Percentiles rank a stretch among this genome's conserved stretches.
phyloP scores from a whole-genome alignment of 352 stramenopile genomes.

The Pilasporangium apinafurcum region DNA sequence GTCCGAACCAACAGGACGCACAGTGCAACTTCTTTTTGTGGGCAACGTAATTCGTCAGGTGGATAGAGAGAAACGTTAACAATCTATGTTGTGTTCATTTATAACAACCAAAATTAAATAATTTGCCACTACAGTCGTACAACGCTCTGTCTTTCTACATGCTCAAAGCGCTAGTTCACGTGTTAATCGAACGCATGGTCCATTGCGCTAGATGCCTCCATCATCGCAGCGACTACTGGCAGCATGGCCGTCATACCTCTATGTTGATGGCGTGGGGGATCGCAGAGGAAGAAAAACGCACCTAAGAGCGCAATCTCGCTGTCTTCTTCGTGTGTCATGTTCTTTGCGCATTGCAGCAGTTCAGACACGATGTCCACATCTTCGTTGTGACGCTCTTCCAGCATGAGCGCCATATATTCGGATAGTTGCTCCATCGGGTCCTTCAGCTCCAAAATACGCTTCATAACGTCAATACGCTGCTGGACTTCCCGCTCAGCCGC shows the following conservation, averaged over 20 bases:
- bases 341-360: conserved; percentile 41
- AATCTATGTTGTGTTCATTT: not conserved
- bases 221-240: conserved; percentile 57
- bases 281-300: conserved; percentile 56
- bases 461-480: conserved; percentile 42
- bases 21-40: conserved; percentile 93
- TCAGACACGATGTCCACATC: conserved; percentile 34
- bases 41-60: conserved; percentile 29
- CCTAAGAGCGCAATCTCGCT: conserved; percentile 49
- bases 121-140: not conserved
- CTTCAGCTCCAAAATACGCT: conserved; percentile 40
- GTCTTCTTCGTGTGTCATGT: conserved; percentile 34
- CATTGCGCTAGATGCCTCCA: conserved; percentile 26
- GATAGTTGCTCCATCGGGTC: conserved; percentile 54
- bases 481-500: conserved; percentile 22
- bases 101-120: conserved; percentile 3
- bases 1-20: conserved; percentile 66
- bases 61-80: conserved; percentile 7
- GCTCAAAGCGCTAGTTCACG: not conserved
- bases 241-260: conserved; percentile 30
- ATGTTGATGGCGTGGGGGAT: conserved; percentile 11
- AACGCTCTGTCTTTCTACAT: not conserved
- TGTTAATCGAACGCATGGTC: conserved; percentile 10
- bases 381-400: conserved; percentile 21
- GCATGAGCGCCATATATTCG: conserved; percentile 50